Percentiles rank a stretch among this genome's conserved stretches.
Conservation (phyloP, 257 asterid species). For the Plantago ovata region DNA sequence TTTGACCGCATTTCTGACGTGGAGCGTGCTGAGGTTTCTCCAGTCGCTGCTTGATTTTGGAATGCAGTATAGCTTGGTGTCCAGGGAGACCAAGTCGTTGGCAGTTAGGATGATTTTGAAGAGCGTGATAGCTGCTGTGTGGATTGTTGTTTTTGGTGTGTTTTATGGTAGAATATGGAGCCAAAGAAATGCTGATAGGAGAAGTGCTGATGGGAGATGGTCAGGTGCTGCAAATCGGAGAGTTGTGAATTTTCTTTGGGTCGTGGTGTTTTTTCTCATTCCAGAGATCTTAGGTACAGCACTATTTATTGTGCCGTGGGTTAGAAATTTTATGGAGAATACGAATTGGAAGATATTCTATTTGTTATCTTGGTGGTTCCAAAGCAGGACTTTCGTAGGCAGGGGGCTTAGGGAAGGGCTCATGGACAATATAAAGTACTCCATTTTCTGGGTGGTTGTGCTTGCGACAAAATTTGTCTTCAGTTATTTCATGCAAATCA, state of each 20-base stretch:
- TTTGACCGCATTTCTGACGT: conserved; percentile 75
- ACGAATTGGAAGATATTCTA: conserved; percentile 87
- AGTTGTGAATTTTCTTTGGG: conserved; percentile 67
- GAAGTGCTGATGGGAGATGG: conserved; percentile 50
- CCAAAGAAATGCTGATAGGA: conserved; percentile 53
- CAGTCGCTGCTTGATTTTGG: conserved; percentile 83
- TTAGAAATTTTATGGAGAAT: conserved; percentile 85
- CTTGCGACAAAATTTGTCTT: conserved; percentile 79
- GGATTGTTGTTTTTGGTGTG: conserved; percentile 86
- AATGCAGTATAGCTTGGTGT: conserved; percentile 79
- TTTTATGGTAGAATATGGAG: conserved; percentile 73
- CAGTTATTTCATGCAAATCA: conserved; percentile 96
- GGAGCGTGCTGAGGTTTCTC: conserved; percentile 85
- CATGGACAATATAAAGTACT: conserved; percentile 76
- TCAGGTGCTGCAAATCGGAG: conserved; percentile 41
- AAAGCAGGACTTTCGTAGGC: conserved; percentile 86
- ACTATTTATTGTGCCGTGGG: conserved; percentile 81
- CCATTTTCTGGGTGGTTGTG: conserved; percentile 79
- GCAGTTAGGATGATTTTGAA: conserved; percentile 87
- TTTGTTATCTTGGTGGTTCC: conserved; percentile 96
- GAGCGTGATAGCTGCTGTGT: conserved; percentile 66
- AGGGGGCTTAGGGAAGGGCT: conserved; percentile 98
- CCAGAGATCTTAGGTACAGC: conserved; percentile 83
- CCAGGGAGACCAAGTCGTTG: conserved; percentile 80
- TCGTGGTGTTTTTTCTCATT: conserved; percentile 58